Evolutionary conservation across 345 rosid species (phyloP), one percentile per base, ranked within the genome.

Genomic region (Eutrema yunnanense): DNA sequence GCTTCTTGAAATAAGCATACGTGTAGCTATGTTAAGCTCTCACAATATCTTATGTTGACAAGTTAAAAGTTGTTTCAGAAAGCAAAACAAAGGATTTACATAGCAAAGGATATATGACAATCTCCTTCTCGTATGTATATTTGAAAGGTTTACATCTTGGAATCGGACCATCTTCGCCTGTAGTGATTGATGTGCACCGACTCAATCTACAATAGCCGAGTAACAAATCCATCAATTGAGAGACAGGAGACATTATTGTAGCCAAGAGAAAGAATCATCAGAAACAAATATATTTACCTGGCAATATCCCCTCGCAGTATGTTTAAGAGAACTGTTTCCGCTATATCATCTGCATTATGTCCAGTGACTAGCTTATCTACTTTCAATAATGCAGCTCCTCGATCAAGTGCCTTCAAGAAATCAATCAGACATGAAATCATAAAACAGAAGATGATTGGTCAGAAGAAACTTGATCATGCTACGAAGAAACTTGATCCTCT

Each of bases 101-200:
- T 5, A 58, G 12, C 4, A 5, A 58, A 89, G 98, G 96, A 89
- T 94, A 94, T 94, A 94, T 94, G 48, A 89, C 98, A 67, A 94
- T 91, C 84, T 94, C 98, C 81, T 94, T 91, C 85, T 94, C 97
- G 44, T 89, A 94, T 2, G 97, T 88, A 79, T 87, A 88, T 75
- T 94, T 94, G 70, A 94, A 91, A 69, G 98, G 98, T 81, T 94
- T 94, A 90, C 96, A 89, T 78, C 97, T 84, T 19, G 96, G 98
- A 71, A 94, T 91, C 0, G 96, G 97, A 64, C 97, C 96, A 71
- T 94, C 98, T 79, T 94, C 97, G 36, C 98, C 98, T 2, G 98
- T 94, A 26, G 86, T 87, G 34, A 94, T 89, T 0, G 89, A 82
- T 62, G 97, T 88, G 78, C 98, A 91, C 71, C 97, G 84, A 80